Percentiles rank a stretch among this genome's conserved stretches.
Evolutionary conservation across 2,329 filamentous ascomycete species (phyloP).

Genomic region (Fusarium solani-melongenae): DNA sequence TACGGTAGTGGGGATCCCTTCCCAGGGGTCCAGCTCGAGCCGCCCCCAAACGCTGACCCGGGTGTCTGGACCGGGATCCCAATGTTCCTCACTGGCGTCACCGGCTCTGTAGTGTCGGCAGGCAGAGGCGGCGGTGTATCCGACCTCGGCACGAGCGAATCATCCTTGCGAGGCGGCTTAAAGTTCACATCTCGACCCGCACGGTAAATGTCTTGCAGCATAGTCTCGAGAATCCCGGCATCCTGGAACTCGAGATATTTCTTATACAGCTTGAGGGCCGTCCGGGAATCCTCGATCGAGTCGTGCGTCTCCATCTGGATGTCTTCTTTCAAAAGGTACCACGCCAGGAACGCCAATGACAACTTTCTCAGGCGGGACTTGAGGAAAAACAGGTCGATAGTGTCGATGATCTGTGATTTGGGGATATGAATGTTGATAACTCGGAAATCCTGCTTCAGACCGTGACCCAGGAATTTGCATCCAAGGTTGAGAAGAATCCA

Average conservation of each 20-base stretch:
- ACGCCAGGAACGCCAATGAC: constrained; percentile 90
- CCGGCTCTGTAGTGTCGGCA: constrained; percentile 52
- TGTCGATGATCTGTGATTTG: constrained; percentile 90
- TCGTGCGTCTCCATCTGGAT: constrained; percentile 95
- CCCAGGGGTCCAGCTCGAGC: constrained; percentile 58
- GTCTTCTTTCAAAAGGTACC: constrained; percentile 90
- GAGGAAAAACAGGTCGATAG: constrained; percentile 90
- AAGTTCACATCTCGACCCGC: constrained; percentile 61
- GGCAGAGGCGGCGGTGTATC: constrained; percentile 66
- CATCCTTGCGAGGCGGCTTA: constrained; percentile 62
- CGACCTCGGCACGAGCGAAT: constrained; percentile 56
- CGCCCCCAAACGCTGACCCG: constrained; percentile 52
- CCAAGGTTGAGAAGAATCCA: constrained; percentile 97
- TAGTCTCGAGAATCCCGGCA: constrained; percentile 83
- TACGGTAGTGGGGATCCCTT: constrained; percentile 54
- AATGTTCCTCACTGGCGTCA: constrained; percentile 59
- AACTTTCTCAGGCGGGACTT: constrained; percentile 85
- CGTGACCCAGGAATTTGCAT: constrained; percentile 93
- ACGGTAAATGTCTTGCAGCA: constrained; percentile 87
- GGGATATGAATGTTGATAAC: constrained; percentile 98
- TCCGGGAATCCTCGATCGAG: constrained; percentile 93
- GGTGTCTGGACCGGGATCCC: constrained; percentile 47
- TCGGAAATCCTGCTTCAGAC: constrained; percentile 93
- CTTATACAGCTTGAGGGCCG: constrained; percentile 86
- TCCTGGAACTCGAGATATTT: constrained; percentile 93